Base-by-base conservation (phyloP, 495 filamentous ascomycete species). In the Penicillium manginii region DNA sequence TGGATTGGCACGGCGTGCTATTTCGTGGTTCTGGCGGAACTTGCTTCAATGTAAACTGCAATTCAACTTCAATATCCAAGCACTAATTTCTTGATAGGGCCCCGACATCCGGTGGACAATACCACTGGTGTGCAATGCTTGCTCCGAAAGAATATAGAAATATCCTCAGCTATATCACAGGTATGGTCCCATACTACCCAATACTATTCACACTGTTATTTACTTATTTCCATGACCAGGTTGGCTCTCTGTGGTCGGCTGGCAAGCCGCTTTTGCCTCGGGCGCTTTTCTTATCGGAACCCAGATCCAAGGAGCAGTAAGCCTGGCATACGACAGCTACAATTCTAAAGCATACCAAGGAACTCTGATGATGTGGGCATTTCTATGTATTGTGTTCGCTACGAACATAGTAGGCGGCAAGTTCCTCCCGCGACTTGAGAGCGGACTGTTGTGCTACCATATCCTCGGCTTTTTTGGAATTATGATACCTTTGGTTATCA, bases 371-470 rank as follows among this genome's bases (percentile, higher is more conserved):
- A 68, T 76, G 50, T 80, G 67, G 62, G 74, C 76, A 0, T 65
- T 73, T 1, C 51, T 76, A 2, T 15, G 72, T 7, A 62, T 78
- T 21, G 55, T 66, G 5, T 49, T 73, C 4, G 23, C 68, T 5
- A 32, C 78, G 42, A 82, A 82, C 50, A 65, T 70, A 2, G 63
- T 66, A 23, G 60, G 68, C 10, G 68, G 70, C 5, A 63, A 67
- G 31, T 57, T 78, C 23, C 70, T 84, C n/a, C 76, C 81, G 12
- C 63, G 70, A 4, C 52, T 85, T 21, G 79, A 84, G 54, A 71
- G 77, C 18, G 59, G 84, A 26, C 70, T 71, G 26, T 64, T 78
- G n/a, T 70, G 79, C 29, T 67, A 78, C 12, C 82, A 84, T 53
- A 61, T 84, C 22, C 54, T 79, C 12, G 72, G 74, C 54, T 82